Evolutionary conservation across 169 alveolate genomes (phyloP), one percentile per base, ranked within the genome.

Genomic region (Eimeria praecox): DNA sequence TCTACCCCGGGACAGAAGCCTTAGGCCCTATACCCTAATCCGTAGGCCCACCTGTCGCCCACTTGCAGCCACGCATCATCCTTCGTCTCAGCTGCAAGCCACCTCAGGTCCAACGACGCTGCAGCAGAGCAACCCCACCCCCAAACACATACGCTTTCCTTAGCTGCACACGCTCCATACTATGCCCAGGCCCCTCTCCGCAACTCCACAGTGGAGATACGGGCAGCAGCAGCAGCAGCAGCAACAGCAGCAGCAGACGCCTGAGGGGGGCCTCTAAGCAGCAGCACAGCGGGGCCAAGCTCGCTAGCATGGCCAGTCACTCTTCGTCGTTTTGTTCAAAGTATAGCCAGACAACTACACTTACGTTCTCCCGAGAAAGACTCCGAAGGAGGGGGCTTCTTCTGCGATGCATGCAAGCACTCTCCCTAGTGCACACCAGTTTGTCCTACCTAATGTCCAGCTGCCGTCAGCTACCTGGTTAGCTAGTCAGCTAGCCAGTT

Each of bases 31-130:
- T 52, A 52, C 59, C 59, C 14, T 52, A 6, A 52, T 52, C 59
- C 59, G 6, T 52, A 52, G 6, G 14, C 59, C 59, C 49, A 78
- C 89, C 89, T 78, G 64, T 78, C 89, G 89, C 89, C 42, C 69
- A 78, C 42, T 56, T 78, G 54, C 54, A 78, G 64, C 89, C 89
- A 78, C 10, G 89, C 38, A 64, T 78, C 89, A 42, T 78, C 89
- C 38, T 78, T 78, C 27, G 89, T 78, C 42, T 52, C 66, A 16
- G 89, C 59, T 56, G 66, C 89, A 30, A 78, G 89, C 89, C 89
- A 78, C 69, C 89, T 22, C 89, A 78, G 27, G 66, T 78, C 89
- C 89, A 46, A 22, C 24, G 46, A 20, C 66, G 66, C 89, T 78
- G 89, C 24, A 38, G 49, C 54, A 27, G 54, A 75, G 8, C 78